Evolutionary conservation across 2,329 filamentous ascomycete species (phyloP).

Genomic region (Alternaria sp.): DNA sequence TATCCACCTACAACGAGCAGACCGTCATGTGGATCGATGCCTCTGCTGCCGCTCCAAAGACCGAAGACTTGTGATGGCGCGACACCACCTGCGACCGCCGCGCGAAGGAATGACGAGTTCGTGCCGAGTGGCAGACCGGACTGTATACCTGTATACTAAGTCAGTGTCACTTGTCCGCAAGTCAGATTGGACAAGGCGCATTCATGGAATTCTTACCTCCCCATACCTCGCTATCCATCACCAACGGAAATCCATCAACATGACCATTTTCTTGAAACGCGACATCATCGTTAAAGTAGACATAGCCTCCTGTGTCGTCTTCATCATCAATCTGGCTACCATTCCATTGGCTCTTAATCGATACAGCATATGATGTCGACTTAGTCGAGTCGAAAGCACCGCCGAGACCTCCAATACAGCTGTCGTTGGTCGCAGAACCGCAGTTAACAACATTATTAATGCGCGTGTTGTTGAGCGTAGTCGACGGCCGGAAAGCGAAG

Average conservation of each 20-base stretch:
- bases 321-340: constrained; percentile 14
- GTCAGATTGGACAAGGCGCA: neutral
- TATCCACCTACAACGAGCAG: constrained; percentile 20
- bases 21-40: constrained; percentile 15
- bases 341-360: constrained; percentile 20
- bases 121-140: constrained; percentile 20
- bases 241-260: constrained; percentile 16
- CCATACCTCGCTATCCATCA: constrained; percentile 12
- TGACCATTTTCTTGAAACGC: constrained; percentile 14
- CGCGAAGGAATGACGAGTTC: constrained; percentile 19
- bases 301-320: constrained; percentile 9
- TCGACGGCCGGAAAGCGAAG: constrained; percentile 18
- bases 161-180: neutral
- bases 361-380: constrained; percentile 8
- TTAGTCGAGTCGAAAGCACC: constrained; percentile 15
- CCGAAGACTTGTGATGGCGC: constrained; percentile 20
- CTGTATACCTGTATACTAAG: constrained; percentile 5
- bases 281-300: constrained; percentile 18
- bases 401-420: constrained; percentile 13
- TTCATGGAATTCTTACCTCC: constrained; percentile 1
- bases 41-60: constrained; percentile 18
- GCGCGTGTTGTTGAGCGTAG: constrained; percentile 20
- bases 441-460: constrained; percentile 18
- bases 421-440: constrained; percentile 13
- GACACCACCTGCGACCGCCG: constrained; percentile 15